Evolutionary conservation across 768 basidiomycete genomes (phyloP).

Genomic region (Auriculariales sp.): DNA sequence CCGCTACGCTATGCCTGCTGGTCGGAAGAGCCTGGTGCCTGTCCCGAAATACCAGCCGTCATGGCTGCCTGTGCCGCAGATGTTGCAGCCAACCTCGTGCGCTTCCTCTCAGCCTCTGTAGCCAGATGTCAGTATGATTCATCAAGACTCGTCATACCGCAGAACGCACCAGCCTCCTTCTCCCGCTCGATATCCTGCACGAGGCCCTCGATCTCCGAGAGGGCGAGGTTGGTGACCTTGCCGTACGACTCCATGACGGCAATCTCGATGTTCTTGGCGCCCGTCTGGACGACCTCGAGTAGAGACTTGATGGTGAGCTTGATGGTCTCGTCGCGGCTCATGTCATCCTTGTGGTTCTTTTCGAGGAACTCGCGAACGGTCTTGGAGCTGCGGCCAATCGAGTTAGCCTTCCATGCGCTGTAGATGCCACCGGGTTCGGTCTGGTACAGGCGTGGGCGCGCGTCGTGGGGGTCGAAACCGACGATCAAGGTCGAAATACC

Average conservation of each 20-base stretch:
- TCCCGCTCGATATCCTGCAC: constrained; percentile 90
- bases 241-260: constrained; percentile 94
- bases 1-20: no score
- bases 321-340: constrained; percentile 79
- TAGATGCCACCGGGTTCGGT: constrained; percentile 98
- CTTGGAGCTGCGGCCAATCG: constrained; percentile 94
- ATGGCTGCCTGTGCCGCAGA: constrained; percentile 86
- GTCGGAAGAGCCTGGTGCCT: constrained; percentile 4
- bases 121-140: not conserved
- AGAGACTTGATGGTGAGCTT: constrained; percentile 92
- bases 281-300: constrained; percentile 96
- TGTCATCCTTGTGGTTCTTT: constrained; percentile 90
- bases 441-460: constrained; percentile 78
- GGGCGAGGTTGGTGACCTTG: constrained; percentile 77
- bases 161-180: constrained; percentile 75
- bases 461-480: constrained; percentile 91
- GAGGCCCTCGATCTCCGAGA: constrained; percentile 79
- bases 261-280: constrained; percentile 99
- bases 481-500: constrained; percentile 94
- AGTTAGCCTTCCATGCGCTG: constrained; percentile 98
- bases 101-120: constrained; percentile 88
- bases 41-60: constrained; percentile 14
- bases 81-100: constrained; percentile 78
- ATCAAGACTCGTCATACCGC: not conserved
- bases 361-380: constrained; percentile 97